Percentiles rank a stretch among this genome's conserved stretches.
phyloP scores from a whole-genome alignment of 176 grass and related monocot species.

The Dactylis glomerata region DNA sequence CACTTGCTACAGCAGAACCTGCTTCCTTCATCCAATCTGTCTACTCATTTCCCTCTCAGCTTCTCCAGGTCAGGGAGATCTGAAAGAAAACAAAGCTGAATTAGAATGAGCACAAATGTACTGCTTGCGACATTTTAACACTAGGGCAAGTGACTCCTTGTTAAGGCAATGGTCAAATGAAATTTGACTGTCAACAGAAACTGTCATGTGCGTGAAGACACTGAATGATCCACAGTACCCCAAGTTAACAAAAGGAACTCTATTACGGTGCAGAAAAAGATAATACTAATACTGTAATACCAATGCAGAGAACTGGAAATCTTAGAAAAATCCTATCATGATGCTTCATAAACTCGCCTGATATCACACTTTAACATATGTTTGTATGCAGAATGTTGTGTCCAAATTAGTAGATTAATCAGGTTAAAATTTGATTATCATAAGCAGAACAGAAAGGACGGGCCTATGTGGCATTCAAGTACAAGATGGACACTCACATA shows the following conservation, averaged over 20 bases:
- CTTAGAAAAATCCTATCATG: neutral
- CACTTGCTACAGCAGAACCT: constrained; percentile 26
- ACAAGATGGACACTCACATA: constrained; percentile 64
- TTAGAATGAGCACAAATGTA: neutral
- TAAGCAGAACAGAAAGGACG: neutral
- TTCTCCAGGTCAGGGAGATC: constrained; percentile 99
- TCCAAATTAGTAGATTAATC: neutral
- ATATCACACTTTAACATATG: neutral
- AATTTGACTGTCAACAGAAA: neutral
- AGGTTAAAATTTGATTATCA: neutral
- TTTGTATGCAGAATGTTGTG: neutral
- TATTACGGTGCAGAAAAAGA: neutral
- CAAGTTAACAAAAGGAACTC: neutral
- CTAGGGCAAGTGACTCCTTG: neutral
- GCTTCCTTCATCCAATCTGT: neutral
- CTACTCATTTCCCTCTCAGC: constrained; percentile 67
- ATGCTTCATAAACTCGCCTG: neutral
- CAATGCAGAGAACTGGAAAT: neutral
- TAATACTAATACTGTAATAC: neutral
- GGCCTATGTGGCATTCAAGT: neutral
- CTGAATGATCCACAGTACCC: neutral
- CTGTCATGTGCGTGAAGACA: neutral
- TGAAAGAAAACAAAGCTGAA: constrained; percentile 37
- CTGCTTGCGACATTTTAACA: neutral
- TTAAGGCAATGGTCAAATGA: neutral